Evolutionary conservation across 1,284 basidiomycete species (phyloP).

Genomic region (Melanopsichium pennsylvanicum): DNA sequence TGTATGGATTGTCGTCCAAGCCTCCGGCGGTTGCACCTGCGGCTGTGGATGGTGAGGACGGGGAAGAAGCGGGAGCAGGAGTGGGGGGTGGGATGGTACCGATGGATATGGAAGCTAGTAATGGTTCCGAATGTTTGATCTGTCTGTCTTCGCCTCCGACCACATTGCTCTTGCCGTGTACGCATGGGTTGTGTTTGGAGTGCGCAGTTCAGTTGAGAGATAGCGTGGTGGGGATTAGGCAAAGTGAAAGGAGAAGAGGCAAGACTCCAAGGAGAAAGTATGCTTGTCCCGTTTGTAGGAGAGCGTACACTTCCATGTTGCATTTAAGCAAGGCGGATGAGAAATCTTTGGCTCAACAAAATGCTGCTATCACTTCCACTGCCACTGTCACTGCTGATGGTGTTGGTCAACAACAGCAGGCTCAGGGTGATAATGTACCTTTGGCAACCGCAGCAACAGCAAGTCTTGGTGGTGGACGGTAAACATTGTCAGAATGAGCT

Average conservation of each 20-base stretch:
- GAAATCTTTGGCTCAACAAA: slow-evolving; percentile 46
- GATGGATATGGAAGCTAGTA: slow-evolving; percentile 38
- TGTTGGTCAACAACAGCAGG: no score
- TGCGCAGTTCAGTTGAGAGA: slow-evolving; percentile 62
- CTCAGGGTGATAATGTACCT: no score
- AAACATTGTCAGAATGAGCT: no score
- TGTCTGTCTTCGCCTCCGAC: slow-evolving; percentile 59
- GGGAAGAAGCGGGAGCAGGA: slow-evolving; percentile 13
- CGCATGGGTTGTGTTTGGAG: slow-evolving; percentile 62
- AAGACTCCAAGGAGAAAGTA: slow-evolving; percentile 57
- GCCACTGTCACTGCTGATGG: no score
- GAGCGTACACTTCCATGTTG: slow-evolving; percentile 54
- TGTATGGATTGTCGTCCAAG: slow-evolving; percentile 57
- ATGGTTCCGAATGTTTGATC: slow-evolving; percentile 61
- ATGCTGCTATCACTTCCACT: no score
- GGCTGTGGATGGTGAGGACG: slow-evolving; percentile 16
- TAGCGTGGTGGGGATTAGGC: slow-evolving; percentile 54
- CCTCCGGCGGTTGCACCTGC: slow-evolving; percentile 43
- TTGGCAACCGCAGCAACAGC: no score
- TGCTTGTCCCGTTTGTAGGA: slow-evolving; percentile 62
- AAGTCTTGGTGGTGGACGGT: no score
- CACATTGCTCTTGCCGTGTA: slow-evolving; percentile 63
- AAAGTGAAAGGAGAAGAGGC: slow-evolving; percentile 55
- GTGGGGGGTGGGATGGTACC: slow-evolving; percentile 2
- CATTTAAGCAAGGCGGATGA: slow-evolving; percentile 56